These are phyloP conservation scores for Mycena kentingensis DNA, from an alignment of 768 basidiomycete genomes.

Conservation along the genomic window DNA sequence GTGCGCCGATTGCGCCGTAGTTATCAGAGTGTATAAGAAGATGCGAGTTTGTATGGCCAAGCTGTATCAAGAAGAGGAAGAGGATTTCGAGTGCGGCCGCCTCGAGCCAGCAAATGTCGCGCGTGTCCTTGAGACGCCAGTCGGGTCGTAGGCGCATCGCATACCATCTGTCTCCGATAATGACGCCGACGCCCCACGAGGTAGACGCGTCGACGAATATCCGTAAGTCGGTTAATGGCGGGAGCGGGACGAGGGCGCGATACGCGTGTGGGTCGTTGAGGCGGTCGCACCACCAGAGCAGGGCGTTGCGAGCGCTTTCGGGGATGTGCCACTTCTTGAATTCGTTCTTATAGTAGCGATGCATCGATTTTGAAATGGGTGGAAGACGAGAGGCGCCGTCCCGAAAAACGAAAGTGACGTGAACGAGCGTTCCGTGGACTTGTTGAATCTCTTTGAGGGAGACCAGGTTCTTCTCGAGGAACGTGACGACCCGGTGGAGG, in stretches of 20 bases:
- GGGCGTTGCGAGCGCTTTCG: constrained; percentile 26
- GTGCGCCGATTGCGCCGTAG: constrained; percentile 2
- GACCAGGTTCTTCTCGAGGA: constrained; percentile 13
- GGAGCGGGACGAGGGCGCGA: constrained; percentile 18
- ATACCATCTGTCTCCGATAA: constrained; percentile 31
- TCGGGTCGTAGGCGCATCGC: constrained; percentile 24
- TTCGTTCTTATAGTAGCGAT: constrained; percentile 23
- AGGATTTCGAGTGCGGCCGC: constrained; percentile 24
- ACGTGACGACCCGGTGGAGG: constrained; percentile 13
- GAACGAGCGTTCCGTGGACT: constrained; percentile 34
- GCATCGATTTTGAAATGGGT: constrained; percentile 27
- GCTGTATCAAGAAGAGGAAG: constrained; percentile 3
- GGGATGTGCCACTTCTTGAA: constrained; percentile 21
- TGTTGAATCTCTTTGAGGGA: constrained; percentile 17
- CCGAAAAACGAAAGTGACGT: constrained; percentile 33
- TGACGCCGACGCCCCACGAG: constrained; percentile 41
- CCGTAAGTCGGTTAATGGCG: constrained; percentile 9
- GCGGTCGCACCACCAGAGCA: constrained; percentile 34
- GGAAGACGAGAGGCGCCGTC: constrained; percentile 30
- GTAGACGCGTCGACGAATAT: constrained; percentile 43
- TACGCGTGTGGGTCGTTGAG: constrained; percentile 1
- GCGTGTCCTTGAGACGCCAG: constrained; percentile 17
- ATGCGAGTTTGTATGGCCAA: neutral
- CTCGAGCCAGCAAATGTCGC: constrained; percentile 31
- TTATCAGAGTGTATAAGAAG: constrained; percentile 5